Percentiles rank a stretch among this genome's conserved stretches.
Evolutionary conservation across 345 rosid species (phyloP).

Genomic region (Populus simonii): DNA sequence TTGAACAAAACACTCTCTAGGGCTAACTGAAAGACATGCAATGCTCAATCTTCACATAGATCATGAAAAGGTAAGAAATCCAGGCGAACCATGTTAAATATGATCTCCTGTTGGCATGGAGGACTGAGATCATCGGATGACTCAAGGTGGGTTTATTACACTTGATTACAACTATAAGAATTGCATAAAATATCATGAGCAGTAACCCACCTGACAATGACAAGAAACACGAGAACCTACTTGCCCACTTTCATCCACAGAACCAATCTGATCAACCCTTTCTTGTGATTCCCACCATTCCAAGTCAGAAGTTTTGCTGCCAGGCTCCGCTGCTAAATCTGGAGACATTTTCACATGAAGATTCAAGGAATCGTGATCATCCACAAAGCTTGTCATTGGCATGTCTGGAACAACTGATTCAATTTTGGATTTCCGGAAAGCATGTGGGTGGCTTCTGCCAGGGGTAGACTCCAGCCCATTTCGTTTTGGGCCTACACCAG

Average conservation of each 20-base stretch:
- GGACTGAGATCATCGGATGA: neutral
- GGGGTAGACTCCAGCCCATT: constrained; percentile 37
- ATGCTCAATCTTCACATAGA: neutral
- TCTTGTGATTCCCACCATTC: constrained; percentile 98
- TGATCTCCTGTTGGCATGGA: neutral
- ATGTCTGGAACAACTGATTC: constrained; percentile 51
- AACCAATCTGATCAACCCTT: constrained; percentile 60
- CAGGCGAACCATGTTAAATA: neutral
- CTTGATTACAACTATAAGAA: constrained; percentile 1
- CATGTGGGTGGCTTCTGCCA: constrained; percentile 51
- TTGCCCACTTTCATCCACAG: constrained; percentile 64
- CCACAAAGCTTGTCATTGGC: constrained; percentile 89
- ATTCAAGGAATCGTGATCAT: constrained; percentile 49
- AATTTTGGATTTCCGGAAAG: constrained; percentile 54
- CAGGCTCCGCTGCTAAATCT: constrained; percentile 31
- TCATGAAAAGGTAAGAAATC: neutral
- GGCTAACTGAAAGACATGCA: neutral
- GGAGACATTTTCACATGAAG: constrained; percentile 30
- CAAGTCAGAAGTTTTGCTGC: constrained; percentile 30
- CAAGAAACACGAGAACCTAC: constrained; percentile 90
- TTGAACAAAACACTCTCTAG: neutral
- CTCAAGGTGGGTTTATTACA: neutral
- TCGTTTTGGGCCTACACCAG: constrained; percentile 36
- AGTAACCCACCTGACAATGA: constrained; percentile 81
- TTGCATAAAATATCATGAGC: neutral